Conservation (phyloP, 140 eudicot genomes). For the Bidens hawaiensis region DNA sequence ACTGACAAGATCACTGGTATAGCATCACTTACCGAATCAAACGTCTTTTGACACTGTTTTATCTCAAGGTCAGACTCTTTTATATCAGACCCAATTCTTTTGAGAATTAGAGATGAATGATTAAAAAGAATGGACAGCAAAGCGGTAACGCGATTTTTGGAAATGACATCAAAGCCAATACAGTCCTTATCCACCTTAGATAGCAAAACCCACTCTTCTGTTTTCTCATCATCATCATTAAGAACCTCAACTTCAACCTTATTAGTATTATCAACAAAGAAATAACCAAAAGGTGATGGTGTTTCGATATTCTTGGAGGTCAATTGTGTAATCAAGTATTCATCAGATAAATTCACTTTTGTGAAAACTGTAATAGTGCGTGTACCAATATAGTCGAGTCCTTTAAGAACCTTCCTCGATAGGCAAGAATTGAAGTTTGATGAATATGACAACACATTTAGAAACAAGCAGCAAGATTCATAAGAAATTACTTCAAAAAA, state of each 20-base stretch:
- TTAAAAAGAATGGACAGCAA: neutral
- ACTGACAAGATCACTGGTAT: neutral
- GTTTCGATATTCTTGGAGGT: neutral
- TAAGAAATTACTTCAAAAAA: neutral
- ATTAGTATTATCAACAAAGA: neutral
- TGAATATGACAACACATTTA: neutral
- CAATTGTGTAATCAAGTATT: neutral
- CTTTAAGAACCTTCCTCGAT: neutral
- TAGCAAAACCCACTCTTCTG: neutral
- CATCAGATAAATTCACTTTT: neutral
- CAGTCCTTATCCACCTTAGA: neutral
- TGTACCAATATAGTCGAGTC: neutral
- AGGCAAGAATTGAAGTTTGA: neutral
- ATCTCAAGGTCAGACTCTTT: neutral
- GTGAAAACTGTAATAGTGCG: neutral
- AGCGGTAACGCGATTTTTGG: neutral
- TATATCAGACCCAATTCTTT: neutral
- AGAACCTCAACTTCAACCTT: too few relatives aligned
- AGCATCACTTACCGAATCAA: constrained; percentile 1
- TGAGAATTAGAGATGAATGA: neutral
- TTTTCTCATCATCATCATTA: neutral
- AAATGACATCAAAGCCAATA: constrained; percentile 8
- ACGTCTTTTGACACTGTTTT: neutral
- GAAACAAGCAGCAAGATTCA: constrained; percentile 3
- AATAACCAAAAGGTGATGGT: neutral